phyloP scores from a whole-genome alignment of 805 yeast genomes.

The Lipomyces chichibuensis region DNA sequence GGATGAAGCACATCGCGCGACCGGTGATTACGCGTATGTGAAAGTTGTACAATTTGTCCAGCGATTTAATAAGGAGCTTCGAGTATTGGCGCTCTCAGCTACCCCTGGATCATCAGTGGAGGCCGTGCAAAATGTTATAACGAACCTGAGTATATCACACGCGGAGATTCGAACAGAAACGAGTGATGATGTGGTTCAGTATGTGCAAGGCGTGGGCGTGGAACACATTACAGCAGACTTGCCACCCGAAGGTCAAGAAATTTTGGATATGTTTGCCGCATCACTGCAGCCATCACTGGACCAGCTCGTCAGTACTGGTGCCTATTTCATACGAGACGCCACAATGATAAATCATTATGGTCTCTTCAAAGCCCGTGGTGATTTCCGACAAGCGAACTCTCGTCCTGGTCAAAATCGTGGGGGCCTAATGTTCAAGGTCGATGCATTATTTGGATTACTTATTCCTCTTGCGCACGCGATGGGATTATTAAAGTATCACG shows the following conservation, averaged over 20 bases:
- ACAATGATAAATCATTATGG: constrained; percentile 67
- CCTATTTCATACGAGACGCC: constrained; percentile 70
- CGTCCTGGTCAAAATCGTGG: neutral
- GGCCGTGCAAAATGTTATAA: constrained; percentile 82
- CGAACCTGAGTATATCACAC: constrained; percentile 69
- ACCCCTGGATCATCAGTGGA: constrained; percentile 91
- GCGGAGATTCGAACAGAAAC: constrained; percentile 86
- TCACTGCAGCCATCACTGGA: constrained; percentile 70
- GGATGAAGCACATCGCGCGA: constrained; percentile 95
- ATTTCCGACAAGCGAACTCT: constrained; percentile 3
- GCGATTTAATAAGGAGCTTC: constrained; percentile 64
- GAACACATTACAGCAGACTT: constrained; percentile 61
- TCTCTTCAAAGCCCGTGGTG: constrained; percentile 63
- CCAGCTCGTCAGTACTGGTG: constrained; percentile 61
- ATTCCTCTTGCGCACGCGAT: constrained; percentile 66
- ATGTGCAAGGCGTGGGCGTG: constrained; percentile 69
- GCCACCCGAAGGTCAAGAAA: constrained; percentile 58
- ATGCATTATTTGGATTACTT: constrained; percentile 55
- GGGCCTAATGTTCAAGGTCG: constrained; percentile 17
- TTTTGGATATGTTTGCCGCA: constrained; percentile 57
- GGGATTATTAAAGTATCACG: constrained; percentile 69
- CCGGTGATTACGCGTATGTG: constrained; percentile 86
- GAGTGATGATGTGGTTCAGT: constrained; percentile 75
- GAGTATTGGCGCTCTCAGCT: constrained; percentile 88
- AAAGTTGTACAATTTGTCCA: constrained; percentile 72